A percentile compares a stretch with the other conserved stretches of the same genome.
phyloP scores from a whole-genome alignment of 2,329 filamentous ascomycete species.

The Hypoxylon sp. region DNA sequence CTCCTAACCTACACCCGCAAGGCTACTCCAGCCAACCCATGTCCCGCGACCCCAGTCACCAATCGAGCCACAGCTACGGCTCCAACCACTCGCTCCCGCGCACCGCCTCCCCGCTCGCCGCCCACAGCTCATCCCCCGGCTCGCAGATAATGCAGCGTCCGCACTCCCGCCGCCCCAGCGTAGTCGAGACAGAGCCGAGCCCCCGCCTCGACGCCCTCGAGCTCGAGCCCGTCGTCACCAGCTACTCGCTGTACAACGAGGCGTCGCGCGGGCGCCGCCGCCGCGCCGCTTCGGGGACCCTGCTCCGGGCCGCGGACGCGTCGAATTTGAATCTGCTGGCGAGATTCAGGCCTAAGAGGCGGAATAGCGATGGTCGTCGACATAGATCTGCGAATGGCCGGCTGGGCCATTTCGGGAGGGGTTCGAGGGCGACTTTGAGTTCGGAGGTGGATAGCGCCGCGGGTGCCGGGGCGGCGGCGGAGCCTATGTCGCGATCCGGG shows the following conservation, averaged over 20 bases:
- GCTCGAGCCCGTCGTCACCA: slow-evolving; percentile 48
- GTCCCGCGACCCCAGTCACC: slow-evolving; percentile 62
- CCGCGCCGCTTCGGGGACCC: neutral
- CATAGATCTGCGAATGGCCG: slow-evolving; percentile 33
- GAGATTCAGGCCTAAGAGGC: slow-evolving; percentile 24
- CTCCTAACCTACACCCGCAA: slow-evolving; percentile 48
- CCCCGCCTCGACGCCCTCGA: slow-evolving; percentile 53
- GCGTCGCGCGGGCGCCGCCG: slow-evolving; percentile 35
- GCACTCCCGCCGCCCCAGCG: slow-evolving; percentile 55
- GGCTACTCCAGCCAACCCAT: slow-evolving; percentile 67
- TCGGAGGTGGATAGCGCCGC: slow-evolving; percentile 1
- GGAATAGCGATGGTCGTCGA: slow-evolving; percentile 17
- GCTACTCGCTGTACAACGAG: slow-evolving; percentile 51
- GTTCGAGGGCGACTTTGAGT: slow-evolving; percentile 5
- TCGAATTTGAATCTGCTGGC: slow-evolving; percentile 6
- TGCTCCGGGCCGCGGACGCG: neutral
- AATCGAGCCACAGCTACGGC: slow-evolving; percentile 54
- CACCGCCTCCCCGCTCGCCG: slow-evolving; percentile 16
- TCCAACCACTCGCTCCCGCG: slow-evolving; percentile 43
- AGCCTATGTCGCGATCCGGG: slow-evolving; percentile 48
- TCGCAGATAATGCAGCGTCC: slow-evolving; percentile 50
- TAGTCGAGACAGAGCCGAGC: slow-evolving; percentile 63
- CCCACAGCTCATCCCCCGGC: slow-evolving; percentile 43
- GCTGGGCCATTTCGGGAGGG: slow-evolving; percentile 16
- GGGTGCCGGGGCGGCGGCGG: slow-evolving; percentile 36